Conservation (phyloP, 225 moss, liverwort and hornwort genomes). For the Takakia lepidozioides region DNA sequence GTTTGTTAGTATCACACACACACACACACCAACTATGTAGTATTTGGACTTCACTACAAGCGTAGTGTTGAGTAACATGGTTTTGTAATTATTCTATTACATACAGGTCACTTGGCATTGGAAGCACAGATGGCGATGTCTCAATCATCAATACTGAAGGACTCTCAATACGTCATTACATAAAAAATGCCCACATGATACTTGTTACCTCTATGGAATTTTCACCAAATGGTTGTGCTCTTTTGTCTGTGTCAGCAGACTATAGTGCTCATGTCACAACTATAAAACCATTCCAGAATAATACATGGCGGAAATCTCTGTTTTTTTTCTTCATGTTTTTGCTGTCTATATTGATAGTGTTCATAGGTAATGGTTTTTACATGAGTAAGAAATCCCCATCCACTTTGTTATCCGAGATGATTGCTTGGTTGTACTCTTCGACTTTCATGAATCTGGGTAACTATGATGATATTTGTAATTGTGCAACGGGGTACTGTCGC, state of each 20-base stretch:
- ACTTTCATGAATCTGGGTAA: too few relatives aligned
- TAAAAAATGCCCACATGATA: constrained; percentile 87
- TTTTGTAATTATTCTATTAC: too few relatives aligned
- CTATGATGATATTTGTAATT: too few relatives aligned
- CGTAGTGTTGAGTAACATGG: background rate
- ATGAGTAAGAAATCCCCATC: too few relatives aligned
- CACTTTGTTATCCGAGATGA: too few relatives aligned
- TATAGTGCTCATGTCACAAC: constrained; percentile 87
- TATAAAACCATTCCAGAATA: constrained; percentile 26
- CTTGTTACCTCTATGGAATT: constrained; percentile 93
- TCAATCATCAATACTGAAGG: constrained; percentile 52
- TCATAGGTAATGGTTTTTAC: too few relatives aligned
- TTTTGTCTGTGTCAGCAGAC: constrained; percentile 91
- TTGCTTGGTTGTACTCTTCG: too few relatives aligned
- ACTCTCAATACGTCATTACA: constrained; percentile 50
- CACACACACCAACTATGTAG: too few relatives aligned
- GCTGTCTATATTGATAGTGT: constrained; percentile 12
- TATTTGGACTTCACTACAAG: too few relatives aligned
- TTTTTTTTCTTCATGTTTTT: constrained; percentile 27
- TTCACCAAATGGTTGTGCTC: constrained; percentile 65
- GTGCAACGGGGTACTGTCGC: too few relatives aligned
- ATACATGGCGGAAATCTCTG: constrained; percentile 37
- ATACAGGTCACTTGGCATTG: constrained; percentile 52
- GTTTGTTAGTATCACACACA: too few relatives aligned
- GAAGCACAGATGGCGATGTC: constrained; percentile 77